Conservation (phyloP, 108 stramenopile species). For the Stephanodiscus triporus region DNA sequence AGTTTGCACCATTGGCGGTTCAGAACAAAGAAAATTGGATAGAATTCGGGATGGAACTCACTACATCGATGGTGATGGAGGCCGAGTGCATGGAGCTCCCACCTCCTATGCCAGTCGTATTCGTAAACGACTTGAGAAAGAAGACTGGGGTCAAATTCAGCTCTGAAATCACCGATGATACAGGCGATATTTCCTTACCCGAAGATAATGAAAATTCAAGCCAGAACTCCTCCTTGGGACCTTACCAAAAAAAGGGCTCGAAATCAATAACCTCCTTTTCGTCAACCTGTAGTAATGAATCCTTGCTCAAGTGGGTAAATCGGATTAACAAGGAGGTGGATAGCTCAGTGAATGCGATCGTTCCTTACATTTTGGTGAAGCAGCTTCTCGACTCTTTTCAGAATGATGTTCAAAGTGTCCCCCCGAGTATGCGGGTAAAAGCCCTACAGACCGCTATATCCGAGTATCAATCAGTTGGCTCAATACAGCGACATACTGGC, state of each 20-base stretch:
- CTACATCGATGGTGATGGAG: conserved; percentile 16
- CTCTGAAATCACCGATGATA: not conserved
- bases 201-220: conserved; percentile 4
- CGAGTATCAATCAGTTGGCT: conserved; percentile 23
- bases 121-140: not conserved
- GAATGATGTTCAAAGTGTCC: conserved; percentile 5
- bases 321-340: conserved; percentile 13
- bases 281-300: too few relatives aligned
- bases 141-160: not conserved
- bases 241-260: too few relatives aligned
- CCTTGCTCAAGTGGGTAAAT: conserved; percentile 12
- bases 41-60: conserved; percentile 21
- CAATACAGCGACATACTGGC: conserved; percentile 27
- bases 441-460: conserved; percentile 12
- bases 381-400: conserved; percentile 27
- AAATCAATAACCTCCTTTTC: not conserved
- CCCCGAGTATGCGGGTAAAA: conserved; percentile 2
- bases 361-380: conserved; percentile 20
- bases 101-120: conserved; percentile 18
- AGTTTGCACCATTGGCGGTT: conserved; percentile 27
- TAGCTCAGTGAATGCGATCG: conserved; percentile 29
- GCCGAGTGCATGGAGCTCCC: conserved; percentile 19
- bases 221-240: too few relatives aligned
- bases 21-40: conserved; percentile 31
- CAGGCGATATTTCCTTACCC: conserved; percentile 1